Base-by-base conservation (phyloP, 2,329 filamentous ascomycete species). In the Neopestalotiopsis rosae region DNA sequence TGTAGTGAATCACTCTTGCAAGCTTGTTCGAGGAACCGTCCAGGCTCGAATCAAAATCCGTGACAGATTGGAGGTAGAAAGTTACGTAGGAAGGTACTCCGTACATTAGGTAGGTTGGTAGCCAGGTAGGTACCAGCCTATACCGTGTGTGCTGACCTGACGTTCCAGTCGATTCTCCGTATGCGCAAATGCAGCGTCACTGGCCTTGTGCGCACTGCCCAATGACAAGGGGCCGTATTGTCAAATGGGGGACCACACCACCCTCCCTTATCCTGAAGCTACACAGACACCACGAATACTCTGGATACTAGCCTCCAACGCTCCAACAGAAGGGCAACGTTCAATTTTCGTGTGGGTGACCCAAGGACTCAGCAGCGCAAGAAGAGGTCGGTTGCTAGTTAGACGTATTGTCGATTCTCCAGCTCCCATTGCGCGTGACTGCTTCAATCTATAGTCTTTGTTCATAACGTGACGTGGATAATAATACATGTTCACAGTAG, bases 401-500 rank as follows among this genome's bases (percentile, higher is more conserved):
- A 30, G 57, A 30, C 49, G 13, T 30, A 17, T 10, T 30, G 30
- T 59, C 57, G 34, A 34, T 24, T 14, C 57, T 12, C 24, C 30
- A 34, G 57, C 13, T 12, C 24, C 17, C 32, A 40, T 59, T 67
- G 52, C 52, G 65, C 59, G 65, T 67, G 65, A 67, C 65, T 30
- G 30, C 52, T 30, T 61, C 17, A 17, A 38, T 10, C 6, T 7
- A 10, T 38, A 38, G 34, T 38, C 34, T 38, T 49, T 24, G 20
- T 61, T 28, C 56, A 34, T 59, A 32, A 61, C 32, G 65, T 61
- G 65, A 67, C 56, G 65, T 67, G 65, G 17, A 20, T 24, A 6
- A 59, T 42, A 61, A 59, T 42, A 61, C n/a, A 61, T 38, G 34
- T 38, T 7, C 34, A 10, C 6, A 38, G 34, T 38, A 38, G 34